A percentile compares a stretch with the other conserved stretches of the same genome.
Evolutionary conservation across 306 rosid species (phyloP).

Genomic region (Lablab purpureus): DNA sequence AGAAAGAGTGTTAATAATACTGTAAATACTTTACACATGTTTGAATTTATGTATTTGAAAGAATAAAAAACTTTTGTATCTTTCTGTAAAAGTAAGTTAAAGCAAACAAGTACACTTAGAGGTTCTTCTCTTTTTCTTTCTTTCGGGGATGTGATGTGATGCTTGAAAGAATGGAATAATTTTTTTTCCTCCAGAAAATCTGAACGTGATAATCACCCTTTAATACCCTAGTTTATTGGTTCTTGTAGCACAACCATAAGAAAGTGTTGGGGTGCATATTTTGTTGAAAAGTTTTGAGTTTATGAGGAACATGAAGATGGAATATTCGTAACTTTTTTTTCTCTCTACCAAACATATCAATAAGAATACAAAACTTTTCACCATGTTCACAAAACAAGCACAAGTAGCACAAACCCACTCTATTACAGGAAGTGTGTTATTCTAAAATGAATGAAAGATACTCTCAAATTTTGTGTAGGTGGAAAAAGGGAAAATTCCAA

Average conservation of each 20-base stretch:
- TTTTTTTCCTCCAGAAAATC: not conserved
- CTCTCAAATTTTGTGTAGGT: too few species aligned
- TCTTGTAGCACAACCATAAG: not conserved
- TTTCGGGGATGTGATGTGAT: not conserved
- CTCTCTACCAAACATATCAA: too few species aligned
- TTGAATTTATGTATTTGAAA: not conserved
- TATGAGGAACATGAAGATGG: not conserved
- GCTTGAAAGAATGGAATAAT: not conserved
- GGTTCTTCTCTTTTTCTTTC: not conserved
- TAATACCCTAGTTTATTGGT: not conserved
- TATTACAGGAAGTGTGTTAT: too few species aligned
- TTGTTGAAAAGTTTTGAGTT: not conserved
- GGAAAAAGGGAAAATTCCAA: too few species aligned
- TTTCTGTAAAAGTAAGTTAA: not conserved
- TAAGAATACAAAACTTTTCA: too few species aligned
- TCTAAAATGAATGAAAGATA: too few species aligned
- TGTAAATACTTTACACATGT: not conserved
- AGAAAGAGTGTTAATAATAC: not conserved
- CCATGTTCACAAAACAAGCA: too few species aligned
- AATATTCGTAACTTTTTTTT: too few species aligned
- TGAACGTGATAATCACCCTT: not conserved
- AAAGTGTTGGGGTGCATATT: not conserved
- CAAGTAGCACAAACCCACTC: too few species aligned
- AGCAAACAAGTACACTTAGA: not conserved
- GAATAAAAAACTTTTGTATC: not conserved